phyloP scores from a whole-genome alignment of 331 rosid species.

The Pyrus hybrid region DNA sequence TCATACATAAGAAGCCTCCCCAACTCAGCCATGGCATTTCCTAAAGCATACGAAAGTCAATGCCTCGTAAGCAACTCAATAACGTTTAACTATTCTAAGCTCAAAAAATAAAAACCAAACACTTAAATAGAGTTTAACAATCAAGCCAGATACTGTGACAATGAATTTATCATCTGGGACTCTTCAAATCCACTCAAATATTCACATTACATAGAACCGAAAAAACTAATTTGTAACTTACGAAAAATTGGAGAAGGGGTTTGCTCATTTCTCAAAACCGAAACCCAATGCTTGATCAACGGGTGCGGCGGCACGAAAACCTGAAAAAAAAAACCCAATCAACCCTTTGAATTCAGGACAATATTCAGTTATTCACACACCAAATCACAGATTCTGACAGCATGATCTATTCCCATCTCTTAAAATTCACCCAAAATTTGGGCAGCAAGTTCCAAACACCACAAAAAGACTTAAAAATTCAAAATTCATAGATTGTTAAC shows the following conservation, averaged over 20 bases:
- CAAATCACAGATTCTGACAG: neutral
- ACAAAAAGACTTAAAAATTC: neutral
- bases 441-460: neutral
- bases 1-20: constrained; percentile 91
- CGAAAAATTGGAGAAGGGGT: constrained; percentile 87
- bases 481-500: neutral
- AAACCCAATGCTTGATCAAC: constrained; percentile 96
- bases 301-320: constrained; percentile 91
- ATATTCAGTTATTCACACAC: neutral
- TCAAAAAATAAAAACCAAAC: neutral
- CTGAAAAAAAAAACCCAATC: constrained; percentile 25
- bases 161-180: neutral
- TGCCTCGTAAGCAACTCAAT: too few species aligned
- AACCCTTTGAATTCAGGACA: neutral
- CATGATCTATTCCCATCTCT: neutral
- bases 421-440: neutral
- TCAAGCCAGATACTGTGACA: neutral
- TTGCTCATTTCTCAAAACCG: constrained; percentile 82
- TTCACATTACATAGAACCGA: neutral
- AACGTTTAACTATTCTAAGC: too few species aligned
- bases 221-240: constrained; percentile 19
- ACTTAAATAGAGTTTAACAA: neutral
- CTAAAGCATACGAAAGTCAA: constrained; percentile 23
- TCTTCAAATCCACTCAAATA: neutral
- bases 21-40: constrained; percentile 93